Evolutionary conservation across 306 rosid genomes (phyloP).

Genomic region (Vachellia collinsii): DNA sequence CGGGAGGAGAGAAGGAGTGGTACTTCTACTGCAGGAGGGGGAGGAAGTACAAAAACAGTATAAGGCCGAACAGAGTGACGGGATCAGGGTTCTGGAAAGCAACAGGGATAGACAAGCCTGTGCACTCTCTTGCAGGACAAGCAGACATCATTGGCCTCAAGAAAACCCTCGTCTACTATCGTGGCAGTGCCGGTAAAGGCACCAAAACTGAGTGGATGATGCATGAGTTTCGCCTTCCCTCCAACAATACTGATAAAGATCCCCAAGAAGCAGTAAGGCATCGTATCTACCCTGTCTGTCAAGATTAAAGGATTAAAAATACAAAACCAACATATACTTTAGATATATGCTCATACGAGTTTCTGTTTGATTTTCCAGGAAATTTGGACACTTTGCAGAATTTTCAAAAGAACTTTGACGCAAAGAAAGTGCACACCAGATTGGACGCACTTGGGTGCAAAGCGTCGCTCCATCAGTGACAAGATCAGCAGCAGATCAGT

Average conservation of each 20-base stretch:
- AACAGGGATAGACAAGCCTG: slow-evolving; percentile 66
- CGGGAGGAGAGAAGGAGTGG: slow-evolving; percentile 66
- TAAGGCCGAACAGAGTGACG: slow-evolving; percentile 85
- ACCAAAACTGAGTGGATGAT: slow-evolving; percentile 99
- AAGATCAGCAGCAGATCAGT: slow-evolving; percentile 28
- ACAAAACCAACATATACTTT: too few relatives aligned
- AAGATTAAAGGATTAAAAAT: too few relatives aligned
- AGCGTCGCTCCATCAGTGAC: slow-evolving; percentile 35
- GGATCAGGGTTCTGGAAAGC: slow-evolving; percentile 97
- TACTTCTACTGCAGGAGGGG: slow-evolving; percentile 91
- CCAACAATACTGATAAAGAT: neutral
- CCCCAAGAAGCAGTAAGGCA: slow-evolving; percentile 73
- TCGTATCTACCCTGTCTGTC: too few relatives aligned
- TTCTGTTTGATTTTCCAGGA: slow-evolving; percentile 54
- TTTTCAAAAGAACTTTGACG: slow-evolving; percentile 69
- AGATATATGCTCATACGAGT: neutral
- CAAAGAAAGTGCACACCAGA: slow-evolving; percentile 58
- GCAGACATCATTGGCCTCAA: slow-evolving; percentile 77
- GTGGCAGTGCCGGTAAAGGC: slow-evolving; percentile 93
- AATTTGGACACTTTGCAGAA: slow-evolving; percentile 92
- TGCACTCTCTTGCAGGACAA: slow-evolving; percentile 47
- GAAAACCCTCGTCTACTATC: slow-evolving; percentile 84
- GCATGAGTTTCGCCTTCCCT: slow-evolving; percentile 94
- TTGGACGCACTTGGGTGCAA: slow-evolving; percentile 49
- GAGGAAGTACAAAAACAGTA: slow-evolving; percentile 87